Evolutionary conservation across 371 early-diverging fungal species (phyloP), one percentile per base, ranked within the genome.

Genomic region (Parasitella parasitica): DNA sequence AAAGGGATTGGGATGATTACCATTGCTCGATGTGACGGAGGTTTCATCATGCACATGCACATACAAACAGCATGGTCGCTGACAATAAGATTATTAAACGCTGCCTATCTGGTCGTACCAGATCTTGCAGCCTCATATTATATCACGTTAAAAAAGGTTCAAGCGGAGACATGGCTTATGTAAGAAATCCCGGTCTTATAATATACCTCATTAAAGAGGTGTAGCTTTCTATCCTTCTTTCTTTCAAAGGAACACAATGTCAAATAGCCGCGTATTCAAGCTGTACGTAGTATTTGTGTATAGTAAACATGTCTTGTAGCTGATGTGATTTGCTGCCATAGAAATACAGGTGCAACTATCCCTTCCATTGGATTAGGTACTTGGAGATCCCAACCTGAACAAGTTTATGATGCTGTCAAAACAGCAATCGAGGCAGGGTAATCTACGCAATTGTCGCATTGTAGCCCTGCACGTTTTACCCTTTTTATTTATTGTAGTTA

Each of bases 341-440:
- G 69, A 9, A 73, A 73, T 26, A 74, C 64, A 13, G 75, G 76
- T 13, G 56, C 57, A 12, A 20, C 37, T 3, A 55, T 75, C 4
- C 76, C 76, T 32, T 64, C 69, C 28, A 46, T 76, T 8, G 75
- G 75, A 36, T 65, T 71, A 36, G 73, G 78, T 43, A 80, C 78
- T 24, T 78, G 80, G 77, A 66, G 70, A 59, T 68, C 77, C 7
- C 57, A 76, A 58, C 77, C 78, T 16, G 61, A 71, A 20, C 66
- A 72, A 34, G 72, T 81, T 6, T 66, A 73, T 46, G 62, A 77
- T 22, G 72, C 79, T 34, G 76, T 89, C 57, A 18, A 61, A 18
- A 61, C 70, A 24, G 88, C 89, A 51, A 46, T 72, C n/a, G 52
- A 68, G 55, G 57, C 67, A 12, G 71, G 71, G 68, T 67, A 55